phyloP scores from a whole-genome alignment of 1,139 yeast species.

The Hyphopichia pseudoburtonii region DNA sequence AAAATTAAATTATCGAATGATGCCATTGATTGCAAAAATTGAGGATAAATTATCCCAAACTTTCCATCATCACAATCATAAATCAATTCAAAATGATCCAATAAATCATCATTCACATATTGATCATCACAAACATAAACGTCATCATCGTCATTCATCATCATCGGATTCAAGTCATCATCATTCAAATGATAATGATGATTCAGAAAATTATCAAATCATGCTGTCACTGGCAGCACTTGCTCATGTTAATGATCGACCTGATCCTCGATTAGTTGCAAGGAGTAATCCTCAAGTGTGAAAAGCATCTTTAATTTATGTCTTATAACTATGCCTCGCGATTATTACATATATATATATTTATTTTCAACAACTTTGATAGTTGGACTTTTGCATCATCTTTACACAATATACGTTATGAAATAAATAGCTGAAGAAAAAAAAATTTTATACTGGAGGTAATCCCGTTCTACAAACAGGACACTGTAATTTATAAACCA shows the following conservation, averaged over 20 bases:
- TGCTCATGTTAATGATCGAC: neutral
- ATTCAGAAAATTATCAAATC: constrained; percentile 1
- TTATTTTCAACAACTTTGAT: too few relatives aligned
- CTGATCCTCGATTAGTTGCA: neutral
- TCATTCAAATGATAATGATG: neutral
- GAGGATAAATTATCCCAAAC: neutral
- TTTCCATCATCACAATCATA: neutral
- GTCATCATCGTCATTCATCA: neutral
- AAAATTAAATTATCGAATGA: neutral
- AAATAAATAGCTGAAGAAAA: neutral
- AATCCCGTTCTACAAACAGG: constrained; percentile 87
- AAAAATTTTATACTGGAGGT: constrained; percentile 58
- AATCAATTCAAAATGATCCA: too few relatives aligned
- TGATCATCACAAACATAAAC: neutral
- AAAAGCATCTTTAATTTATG: neutral
- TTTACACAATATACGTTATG: neutral
- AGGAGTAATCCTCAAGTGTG: neutral
- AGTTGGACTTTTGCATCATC: too few relatives aligned
- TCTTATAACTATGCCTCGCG: too few relatives aligned
- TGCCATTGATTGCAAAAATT: neutral
- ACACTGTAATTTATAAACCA: constrained; percentile 88
- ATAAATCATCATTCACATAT: neutral
- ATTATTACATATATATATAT: too few relatives aligned
- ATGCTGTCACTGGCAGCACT: constrained; percentile 2
- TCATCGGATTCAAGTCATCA: too few relatives aligned